Base-by-base conservation (phyloP, 352 stramenopile genomes). In the Aphanomyces euteiches region DNA sequence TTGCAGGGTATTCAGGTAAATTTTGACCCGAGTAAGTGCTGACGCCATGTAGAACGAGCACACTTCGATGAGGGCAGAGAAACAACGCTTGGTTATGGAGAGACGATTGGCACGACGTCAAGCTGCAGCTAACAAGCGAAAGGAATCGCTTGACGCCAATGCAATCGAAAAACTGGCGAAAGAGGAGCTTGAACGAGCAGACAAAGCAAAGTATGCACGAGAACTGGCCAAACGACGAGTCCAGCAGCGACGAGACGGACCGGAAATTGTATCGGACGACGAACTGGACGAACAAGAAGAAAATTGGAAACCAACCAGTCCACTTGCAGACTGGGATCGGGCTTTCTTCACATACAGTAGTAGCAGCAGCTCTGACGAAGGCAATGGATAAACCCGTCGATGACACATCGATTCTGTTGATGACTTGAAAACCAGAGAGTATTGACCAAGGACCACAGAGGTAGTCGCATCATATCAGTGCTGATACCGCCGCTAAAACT, bases 301-400 rank as follows among this genome's bases (percentile, higher is more conserved):
- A 7, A 19, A 3, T 13, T n/a, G 7, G 2, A 63, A 45, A 50
- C 47, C 43, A 8, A 21, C 61, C 21, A 70, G 64, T 47, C 64
- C 64, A 34, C 54, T 70, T 28, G 28, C 28, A 28, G 28, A 28
- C 28, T 28, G n/a, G 17, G 7, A 13, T 37, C 36, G 34, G 1
- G 64, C 64, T 7, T 54, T 70, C 21, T 70, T 70, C 40, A 17
- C 36, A 47, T 70, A 70, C 64, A 61, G 54, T 19, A 58, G 45
- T 19, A 68, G 60, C 36, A 69, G 64, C n/a, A 50, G 57, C 40
- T 70, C 64, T 38, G 64, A 70, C 48, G 47, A 63, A 28, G 60
- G 61, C n/a, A 61, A 61, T 37, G 28, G 28, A 28, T 28, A 28
- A 28, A 28, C 28, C 28, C 28, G 2, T 28, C 2, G 28, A 28